These are phyloP conservation scores for Pythium coloratum DNA, from an alignment of 352 stramenopile genomes.

Conservation along the genomic window DNA sequence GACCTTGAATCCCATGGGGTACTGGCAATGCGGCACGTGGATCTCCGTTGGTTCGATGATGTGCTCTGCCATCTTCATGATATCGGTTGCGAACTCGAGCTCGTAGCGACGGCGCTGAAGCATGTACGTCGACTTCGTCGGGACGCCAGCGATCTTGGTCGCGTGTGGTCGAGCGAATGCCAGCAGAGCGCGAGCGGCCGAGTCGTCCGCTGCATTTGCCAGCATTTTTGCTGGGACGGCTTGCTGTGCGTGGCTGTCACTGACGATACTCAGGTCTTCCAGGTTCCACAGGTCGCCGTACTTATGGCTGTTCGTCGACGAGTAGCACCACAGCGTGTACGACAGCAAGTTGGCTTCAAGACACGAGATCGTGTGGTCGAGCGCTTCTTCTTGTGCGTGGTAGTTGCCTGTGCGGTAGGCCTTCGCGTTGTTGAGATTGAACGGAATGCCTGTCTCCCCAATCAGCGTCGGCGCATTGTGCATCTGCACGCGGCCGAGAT, in stretches of 20 bases:
- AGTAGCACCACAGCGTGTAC: constrained; percentile 92
- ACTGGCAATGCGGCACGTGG: constrained; percentile 79
- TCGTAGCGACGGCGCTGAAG: constrained; percentile 55
- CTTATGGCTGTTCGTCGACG: constrained; percentile 70
- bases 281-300: constrained; percentile 87
- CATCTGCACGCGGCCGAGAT: constrained; percentile 55
- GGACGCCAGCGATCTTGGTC: constrained; percentile 64
- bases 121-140: constrained; percentile 58
- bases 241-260: constrained; percentile 27
- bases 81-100: constrained; percentile 46
- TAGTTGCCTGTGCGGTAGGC: constrained; percentile 58
- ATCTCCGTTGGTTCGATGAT: constrained; percentile 47
- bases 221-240: background rate
- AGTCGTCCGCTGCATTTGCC: constrained; percentile 3
- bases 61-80: constrained; percentile 28
- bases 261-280: constrained; percentile 86
- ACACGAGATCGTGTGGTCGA: constrained; percentile 73
- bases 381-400: constrained; percentile 46
- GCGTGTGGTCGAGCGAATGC: constrained; percentile 73
- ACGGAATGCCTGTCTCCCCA: constrained; percentile 72
- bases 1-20: constrained; percentile 60
- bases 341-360: constrained; percentile 75
- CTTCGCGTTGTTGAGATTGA: constrained; percentile 56
- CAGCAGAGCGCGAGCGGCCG: constrained; percentile 29
- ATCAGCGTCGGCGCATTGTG: constrained; percentile 63